Evolutionary conservation across 768 basidiomycete genomes (phyloP), one percentile per base, ranked within the genome.

Genomic region (Lepiota subincarnata): DNA sequence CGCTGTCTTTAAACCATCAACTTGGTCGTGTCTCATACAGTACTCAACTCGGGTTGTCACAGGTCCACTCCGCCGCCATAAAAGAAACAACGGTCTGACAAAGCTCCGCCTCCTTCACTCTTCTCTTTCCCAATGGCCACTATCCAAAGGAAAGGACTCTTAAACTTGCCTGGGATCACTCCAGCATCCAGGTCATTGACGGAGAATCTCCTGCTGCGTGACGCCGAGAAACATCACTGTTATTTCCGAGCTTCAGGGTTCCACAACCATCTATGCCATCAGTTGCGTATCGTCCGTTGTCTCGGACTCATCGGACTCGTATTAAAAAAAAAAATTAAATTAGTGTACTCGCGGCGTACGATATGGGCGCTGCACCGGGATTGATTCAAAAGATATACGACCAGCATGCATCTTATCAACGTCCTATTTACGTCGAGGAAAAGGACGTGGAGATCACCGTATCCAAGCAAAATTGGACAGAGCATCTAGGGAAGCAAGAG

Each of bases 221-320:
- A 83, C 58, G 72, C 75, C 13, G 66, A 77, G 50, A 60, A 65
- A 13, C 74, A 81, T 55, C 81, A 83, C 55, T 80, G 80, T 60
- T 76, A 73, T 60, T 81, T 73, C 58, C 64, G 70, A 10, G 47
- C 62, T 14, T 35, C 60, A 2, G 66, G 69, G 2, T 69, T 83
- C 24, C 81, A 84, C 59, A 83, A 83, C 61, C 83, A 84, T 62
- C 63, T 81, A 12, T 77, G 75, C 57, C 82, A 84, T 59, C 82
- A 83, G 82, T 83, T 24, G 47, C 64, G 77, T n/a, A n/a, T 59
- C 28, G 8, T 37, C n/a, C n/a, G n/a, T n/a, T n/a, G n/a, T n/a
- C n/a, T n/a, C n/a, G n/a, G n/a, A 28, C 16, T 14, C 37, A 51
- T 34, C 14, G 18, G 35, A n/a, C n/a, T n/a, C n/a, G n/a, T n/a